phyloP scores from a whole-genome alignment of 2,329 filamentous ascomycete species.

The Botrytis sinoallii region DNA sequence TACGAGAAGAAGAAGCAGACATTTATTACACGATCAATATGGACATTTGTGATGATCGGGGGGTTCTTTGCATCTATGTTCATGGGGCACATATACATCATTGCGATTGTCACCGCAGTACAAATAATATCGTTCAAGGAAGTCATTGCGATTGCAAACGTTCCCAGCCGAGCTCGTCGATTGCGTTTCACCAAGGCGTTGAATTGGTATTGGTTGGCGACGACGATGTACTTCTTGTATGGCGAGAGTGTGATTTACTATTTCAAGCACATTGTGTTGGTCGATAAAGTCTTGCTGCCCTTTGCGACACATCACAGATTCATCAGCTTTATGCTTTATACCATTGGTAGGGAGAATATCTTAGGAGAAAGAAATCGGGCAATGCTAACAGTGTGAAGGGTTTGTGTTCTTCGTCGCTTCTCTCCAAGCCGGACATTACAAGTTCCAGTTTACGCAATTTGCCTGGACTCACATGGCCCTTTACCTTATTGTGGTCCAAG shows the following conservation, averaged over 20 bases:
- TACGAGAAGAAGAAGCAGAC: slow-evolving; percentile 99
- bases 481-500: slow-evolving; percentile 95
- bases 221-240: slow-evolving; percentile 98
- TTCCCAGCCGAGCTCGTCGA: slow-evolving; percentile 86
- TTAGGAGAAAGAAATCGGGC: not conserved
- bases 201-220: slow-evolving; percentile 99
- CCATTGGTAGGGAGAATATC: slow-evolving; percentile 68
- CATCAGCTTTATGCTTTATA: slow-evolving; percentile 97
- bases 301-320: slow-evolving; percentile 97
- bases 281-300: slow-evolving; percentile 88
- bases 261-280: slow-evolving; percentile 97
- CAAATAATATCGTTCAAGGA: slow-evolving; percentile 99
- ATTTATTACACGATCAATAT: slow-evolving; percentile 94
- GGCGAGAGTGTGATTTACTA: slow-evolving; percentile 99
- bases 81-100: slow-evolving; percentile 96
- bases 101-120: slow-evolving; percentile 85
- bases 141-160: slow-evolving; percentile 95
- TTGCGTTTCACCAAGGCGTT: slow-evolving; percentile 91
- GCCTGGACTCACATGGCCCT: slow-evolving; percentile 99
- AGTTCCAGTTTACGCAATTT: slow-evolving; percentile 98
- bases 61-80: slow-evolving; percentile 91
- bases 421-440: slow-evolving; percentile 92
- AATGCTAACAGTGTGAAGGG: slow-evolving; percentile 51
- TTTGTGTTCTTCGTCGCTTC: slow-evolving; percentile 98
- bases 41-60: slow-evolving; percentile 96